Evolutionary conservation across 208 protist species (phyloP).

Genomic region (Wallacemonas collosoma): DNA sequence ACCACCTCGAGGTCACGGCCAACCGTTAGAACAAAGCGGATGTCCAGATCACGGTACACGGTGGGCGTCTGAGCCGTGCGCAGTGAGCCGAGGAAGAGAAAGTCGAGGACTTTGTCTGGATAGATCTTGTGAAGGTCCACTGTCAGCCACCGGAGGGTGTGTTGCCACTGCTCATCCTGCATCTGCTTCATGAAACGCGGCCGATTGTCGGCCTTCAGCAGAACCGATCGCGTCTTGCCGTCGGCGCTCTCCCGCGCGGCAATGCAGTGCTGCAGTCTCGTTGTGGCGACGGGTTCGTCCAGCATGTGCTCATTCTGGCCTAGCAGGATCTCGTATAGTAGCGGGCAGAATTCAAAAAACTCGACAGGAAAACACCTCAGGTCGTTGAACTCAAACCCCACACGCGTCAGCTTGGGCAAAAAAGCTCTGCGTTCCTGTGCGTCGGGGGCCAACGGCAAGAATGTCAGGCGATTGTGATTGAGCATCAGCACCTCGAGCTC

Average conservation of each 20-base stretch:
- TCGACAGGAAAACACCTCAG: constrained; percentile 61
- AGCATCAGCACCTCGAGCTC: constrained; percentile 69
- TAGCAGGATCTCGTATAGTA: constrained; percentile 59
- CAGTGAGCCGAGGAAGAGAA: constrained; percentile 83
- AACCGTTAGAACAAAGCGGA: constrained; percentile 77
- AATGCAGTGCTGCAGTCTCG: constrained; percentile 25
- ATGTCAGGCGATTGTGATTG: constrained; percentile 62
- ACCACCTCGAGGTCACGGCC: constrained; percentile 68
- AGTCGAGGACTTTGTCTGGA: constrained; percentile 86
- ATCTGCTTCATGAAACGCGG: constrained; percentile 72
- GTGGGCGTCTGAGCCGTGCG: constrained; percentile 80
- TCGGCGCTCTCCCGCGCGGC: constrained; percentile 18
- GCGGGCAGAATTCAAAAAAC: constrained; percentile 59
- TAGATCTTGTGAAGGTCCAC: constrained; percentile 89
- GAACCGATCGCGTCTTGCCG: constrained; percentile 1
- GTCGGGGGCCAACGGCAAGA: constrained; percentile 15
- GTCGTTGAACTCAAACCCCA: constrained; percentile 77
- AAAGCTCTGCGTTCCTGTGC: constrained; percentile 12
- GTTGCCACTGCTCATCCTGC: constrained; percentile 44
- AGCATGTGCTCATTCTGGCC: constrained; percentile 74
- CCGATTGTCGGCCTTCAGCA: constrained; percentile 51
- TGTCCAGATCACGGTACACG: constrained; percentile 85
- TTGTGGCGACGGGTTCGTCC: constrained; percentile 44
- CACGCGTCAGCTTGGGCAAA: constrained; percentile 47
- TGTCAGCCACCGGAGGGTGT: constrained; percentile 57